Percentiles rank a stretch among this genome's conserved stretches.
phyloP scores from a whole-genome alignment of 176 grass and related monocot species.

The Rhynchospora breviuscula region DNA sequence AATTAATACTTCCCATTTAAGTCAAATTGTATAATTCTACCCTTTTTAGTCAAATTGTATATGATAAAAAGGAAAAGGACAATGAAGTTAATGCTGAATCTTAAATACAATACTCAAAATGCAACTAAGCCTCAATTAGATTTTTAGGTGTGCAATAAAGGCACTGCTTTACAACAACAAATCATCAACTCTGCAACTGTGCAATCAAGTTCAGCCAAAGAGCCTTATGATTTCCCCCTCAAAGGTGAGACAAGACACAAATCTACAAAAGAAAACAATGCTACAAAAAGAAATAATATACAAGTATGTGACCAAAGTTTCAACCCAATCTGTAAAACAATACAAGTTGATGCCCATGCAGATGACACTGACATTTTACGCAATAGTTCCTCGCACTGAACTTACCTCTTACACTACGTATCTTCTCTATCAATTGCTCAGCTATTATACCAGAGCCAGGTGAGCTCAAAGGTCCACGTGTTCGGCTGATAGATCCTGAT shows the following conservation, averaged over 20 bases:
- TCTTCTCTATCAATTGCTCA: slow-evolving; percentile 91
- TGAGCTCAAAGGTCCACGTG: slow-evolving; percentile 53
- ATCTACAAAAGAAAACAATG: neutral
- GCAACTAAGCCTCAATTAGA: neutral
- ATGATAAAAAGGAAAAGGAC: neutral
- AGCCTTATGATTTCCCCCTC: neutral
- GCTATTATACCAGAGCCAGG: slow-evolving; percentile 70
- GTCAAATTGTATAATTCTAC: slow-evolving; percentile 18
- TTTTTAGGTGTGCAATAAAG: neutral
- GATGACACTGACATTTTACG: neutral
- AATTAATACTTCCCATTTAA: slow-evolving; percentile 26
- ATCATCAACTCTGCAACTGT: neutral
- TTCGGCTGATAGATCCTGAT: slow-evolving; percentile 73
- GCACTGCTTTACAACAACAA: neutral
- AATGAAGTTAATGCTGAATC: neutral
- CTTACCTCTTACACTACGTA: slow-evolving; percentile 78
- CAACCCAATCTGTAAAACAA: neutral
- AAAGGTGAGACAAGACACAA: neutral
- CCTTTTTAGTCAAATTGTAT: slow-evolving; percentile 10
- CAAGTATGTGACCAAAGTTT: neutral
- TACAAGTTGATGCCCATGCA: neutral
- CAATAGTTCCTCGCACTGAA: slow-evolving; percentile 10
- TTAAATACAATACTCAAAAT: neutral
- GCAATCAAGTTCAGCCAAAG: neutral
- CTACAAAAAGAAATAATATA: neutral